Conservation (phyloP, 73 alveolate species). For the Symbiodinium natans region DNA sequence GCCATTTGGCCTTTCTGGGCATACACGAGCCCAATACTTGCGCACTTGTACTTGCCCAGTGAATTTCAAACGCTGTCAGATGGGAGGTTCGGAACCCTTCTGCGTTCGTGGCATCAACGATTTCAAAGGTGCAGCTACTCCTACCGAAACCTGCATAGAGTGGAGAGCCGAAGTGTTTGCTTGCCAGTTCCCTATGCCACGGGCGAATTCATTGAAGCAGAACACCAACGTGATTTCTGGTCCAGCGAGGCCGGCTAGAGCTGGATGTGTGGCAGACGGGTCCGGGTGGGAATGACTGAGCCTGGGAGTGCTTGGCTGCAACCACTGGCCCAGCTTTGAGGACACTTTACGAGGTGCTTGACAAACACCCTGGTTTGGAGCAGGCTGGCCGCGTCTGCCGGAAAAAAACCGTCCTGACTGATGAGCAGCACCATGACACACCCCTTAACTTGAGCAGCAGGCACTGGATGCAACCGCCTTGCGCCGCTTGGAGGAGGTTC, state of each 20-base stretch:
- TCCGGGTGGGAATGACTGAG: too few relatives aligned
- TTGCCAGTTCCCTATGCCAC: neutral
- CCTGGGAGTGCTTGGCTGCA: neutral
- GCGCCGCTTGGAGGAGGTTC: constrained; percentile 60
- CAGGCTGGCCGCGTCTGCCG: constrained; percentile 3
- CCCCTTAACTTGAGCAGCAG: neutral
- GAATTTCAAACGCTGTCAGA: too few relatives aligned
- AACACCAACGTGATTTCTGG: neutral
- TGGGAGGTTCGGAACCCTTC: constrained; percentile 65
- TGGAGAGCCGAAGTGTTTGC: too few relatives aligned
- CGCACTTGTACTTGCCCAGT: too few relatives aligned
- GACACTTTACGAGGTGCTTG: constrained; percentile 40
- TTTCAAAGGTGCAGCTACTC: neutral
- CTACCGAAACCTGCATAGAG: too few relatives aligned
- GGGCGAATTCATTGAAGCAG: neutral
- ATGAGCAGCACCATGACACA: too few relatives aligned
- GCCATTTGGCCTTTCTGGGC: too few relatives aligned
- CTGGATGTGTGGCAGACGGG: neutral
- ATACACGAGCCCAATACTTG: too few relatives aligned
- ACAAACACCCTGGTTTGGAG: neutral
- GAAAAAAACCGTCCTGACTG: neutral
- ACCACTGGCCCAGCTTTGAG: neutral
- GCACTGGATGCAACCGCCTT: constrained; percentile 57
- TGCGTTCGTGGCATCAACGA: constrained; percentile 24
- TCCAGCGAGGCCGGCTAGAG: neutral